Evolutionary conservation across 352 stramenopile species (phyloP).

Genomic region (Globisporangium abappressorium): DNA sequence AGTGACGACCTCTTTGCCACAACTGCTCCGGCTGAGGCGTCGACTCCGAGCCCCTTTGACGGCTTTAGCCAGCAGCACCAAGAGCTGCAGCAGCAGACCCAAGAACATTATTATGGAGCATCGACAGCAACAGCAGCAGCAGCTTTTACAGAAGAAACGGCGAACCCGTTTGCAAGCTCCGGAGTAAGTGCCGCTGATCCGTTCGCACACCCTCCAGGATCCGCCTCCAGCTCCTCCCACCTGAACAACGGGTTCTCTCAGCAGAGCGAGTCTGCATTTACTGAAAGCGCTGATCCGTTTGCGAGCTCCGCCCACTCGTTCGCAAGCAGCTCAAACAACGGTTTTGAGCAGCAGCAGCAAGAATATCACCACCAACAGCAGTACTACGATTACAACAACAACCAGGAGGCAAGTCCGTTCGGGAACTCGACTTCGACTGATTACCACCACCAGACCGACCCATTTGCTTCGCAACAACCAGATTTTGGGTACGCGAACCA

Average conservation of each 20-base stretch:
- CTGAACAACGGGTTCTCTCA: conserved; percentile 8
- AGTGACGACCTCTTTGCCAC: conserved; percentile 11
- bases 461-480: conserved; percentile 16
- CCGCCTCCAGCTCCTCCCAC: conserved; percentile 1
- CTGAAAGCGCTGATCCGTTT: not conserved
- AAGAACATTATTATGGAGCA: not conserved
- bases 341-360: conserved; percentile 7
- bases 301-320: conserved; percentile 1
- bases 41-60: conserved; percentile 2
- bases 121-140: not conserved
- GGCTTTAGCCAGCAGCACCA: conserved; percentile 1
- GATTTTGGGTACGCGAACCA: not conserved
- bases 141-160: not conserved
- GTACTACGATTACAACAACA: conserved; percentile 8
- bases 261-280: not conserved
- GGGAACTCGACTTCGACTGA: not conserved
- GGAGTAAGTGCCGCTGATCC: not conserved
- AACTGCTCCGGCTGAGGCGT: not conserved
- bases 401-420: conserved; percentile 1
- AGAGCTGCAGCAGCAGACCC: not conserved
- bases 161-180: not conserved
- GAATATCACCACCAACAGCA: conserved; percentile 5
- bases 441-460: conserved; percentile 9
- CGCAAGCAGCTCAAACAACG: not conserved
- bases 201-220: conserved; percentile 3